Conservation (phyloP, 2,329 filamentous ascomycete species). For the Tolypocladium guangdongense region DNA sequence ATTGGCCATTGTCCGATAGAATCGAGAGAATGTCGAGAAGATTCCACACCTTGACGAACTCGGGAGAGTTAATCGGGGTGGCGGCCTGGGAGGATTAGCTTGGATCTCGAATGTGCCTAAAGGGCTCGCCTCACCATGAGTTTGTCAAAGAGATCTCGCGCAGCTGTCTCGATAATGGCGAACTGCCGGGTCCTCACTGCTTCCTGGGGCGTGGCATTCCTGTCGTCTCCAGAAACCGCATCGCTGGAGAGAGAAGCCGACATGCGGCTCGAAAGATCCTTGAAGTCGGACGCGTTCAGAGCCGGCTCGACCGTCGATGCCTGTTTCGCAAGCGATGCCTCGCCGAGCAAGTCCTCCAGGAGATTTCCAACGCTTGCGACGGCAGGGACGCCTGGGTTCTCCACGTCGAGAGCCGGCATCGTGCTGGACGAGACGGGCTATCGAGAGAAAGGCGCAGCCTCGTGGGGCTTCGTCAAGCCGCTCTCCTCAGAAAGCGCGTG, state of each 20-base stretch:
- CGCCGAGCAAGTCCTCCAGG: constrained; percentile 45
- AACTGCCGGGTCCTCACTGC: constrained; percentile 38
- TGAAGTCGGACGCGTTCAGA: constrained; percentile 58
- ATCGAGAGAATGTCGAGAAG: constrained; percentile 85
- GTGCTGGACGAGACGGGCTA: constrained; percentile 7
- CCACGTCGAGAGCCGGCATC: constrained; percentile 39
- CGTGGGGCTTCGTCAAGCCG: background rate
- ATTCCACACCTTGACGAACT: constrained; percentile 83
- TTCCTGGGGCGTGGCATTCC: constrained; percentile 27
- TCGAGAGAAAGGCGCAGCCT: background rate
- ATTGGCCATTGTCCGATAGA: constrained; percentile 69
- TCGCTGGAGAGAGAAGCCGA: constrained; percentile 20
- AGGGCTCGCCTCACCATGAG: constrained; percentile 51
- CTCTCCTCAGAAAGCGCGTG: background rate
- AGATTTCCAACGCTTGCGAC: constrained; percentile 43
- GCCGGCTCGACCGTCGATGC: constrained; percentile 58
- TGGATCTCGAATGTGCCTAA: background rate
- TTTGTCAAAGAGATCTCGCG: constrained; percentile 68
- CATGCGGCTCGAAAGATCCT: constrained; percentile 35
- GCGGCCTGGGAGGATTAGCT: constrained; percentile 43
- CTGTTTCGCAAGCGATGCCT: constrained; percentile 48
- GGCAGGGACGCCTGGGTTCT: constrained; percentile 37
- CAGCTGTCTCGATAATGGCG: constrained; percentile 72
- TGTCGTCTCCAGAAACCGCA: constrained; percentile 15
- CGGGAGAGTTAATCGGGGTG: constrained; percentile 63